Conservation (phyloP, 2,329 filamentous ascomycete species). For the Fusarium sp. region DNA sequence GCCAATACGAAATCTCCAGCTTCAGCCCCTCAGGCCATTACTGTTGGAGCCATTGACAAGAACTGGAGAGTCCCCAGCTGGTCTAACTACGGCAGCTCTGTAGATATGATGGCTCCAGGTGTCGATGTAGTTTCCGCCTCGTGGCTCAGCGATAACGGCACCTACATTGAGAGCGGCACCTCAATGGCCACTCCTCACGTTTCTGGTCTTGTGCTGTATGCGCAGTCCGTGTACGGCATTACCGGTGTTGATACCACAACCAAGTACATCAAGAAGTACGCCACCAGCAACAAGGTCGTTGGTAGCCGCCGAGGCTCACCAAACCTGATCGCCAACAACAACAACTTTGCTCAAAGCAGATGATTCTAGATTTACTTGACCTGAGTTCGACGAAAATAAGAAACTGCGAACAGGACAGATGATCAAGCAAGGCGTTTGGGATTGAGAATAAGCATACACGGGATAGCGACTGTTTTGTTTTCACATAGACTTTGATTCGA, state of each 20-base stretch:
- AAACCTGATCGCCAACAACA: constrained; percentile 63
- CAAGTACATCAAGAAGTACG: constrained; percentile 53
- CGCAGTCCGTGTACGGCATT: constrained; percentile 56
- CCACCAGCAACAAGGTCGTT: constrained; percentile 53
- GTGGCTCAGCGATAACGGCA: constrained; percentile 55
- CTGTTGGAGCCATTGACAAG: constrained; percentile 50
- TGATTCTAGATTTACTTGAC: neutral
- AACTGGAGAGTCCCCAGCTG: constrained; percentile 55
- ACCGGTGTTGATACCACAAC: constrained; percentile 50
- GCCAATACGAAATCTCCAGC: constrained; percentile 45
- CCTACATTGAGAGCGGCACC: constrained; percentile 64
- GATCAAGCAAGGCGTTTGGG: constrained; percentile 19
- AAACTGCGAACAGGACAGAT: neutral
- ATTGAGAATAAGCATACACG: neutral
- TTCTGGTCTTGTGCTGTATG: constrained; percentile 63
- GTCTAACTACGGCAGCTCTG: constrained; percentile 60
- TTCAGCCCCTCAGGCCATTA: constrained; percentile 46
- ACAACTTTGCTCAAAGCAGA: constrained; percentile 40
- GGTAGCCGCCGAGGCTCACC: constrained; percentile 52
- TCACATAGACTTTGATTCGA: constrained; percentile 1
- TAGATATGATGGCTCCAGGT: constrained; percentile 65
- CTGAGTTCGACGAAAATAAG: neutral
- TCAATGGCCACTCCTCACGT: constrained; percentile 73
- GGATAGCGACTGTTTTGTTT: constrained; percentile 1
- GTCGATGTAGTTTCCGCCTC: constrained; percentile 59